Evolutionary conservation across 2,329 filamentous ascomycete species (phyloP).

Genomic region (Plectosphaerella sp.): DNA sequence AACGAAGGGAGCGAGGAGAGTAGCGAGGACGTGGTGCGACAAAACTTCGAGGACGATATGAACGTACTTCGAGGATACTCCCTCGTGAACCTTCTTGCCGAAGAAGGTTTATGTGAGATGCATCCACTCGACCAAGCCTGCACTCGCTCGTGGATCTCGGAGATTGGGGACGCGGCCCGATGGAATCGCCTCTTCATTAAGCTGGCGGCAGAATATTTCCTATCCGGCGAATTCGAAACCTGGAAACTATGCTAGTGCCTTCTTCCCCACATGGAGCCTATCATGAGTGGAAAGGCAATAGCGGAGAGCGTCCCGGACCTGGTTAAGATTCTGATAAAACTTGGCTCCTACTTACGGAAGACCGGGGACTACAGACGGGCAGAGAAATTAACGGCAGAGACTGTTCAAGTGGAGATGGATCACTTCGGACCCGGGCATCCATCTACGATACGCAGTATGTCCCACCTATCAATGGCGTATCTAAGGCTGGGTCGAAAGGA

Average conservation of each 20-base stretch:
- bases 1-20: not conserved
- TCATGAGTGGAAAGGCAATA: not conserved
- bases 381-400: not conserved
- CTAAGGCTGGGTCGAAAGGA: not conserved
- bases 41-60: slow-evolving; percentile 21
- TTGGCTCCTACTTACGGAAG: no score
- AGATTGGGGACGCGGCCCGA: not conserved
- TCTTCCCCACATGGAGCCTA: slow-evolving; percentile 10
- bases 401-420: not conserved
- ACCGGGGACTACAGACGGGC: no score
- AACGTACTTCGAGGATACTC: slow-evolving; percentile 27
- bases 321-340: no score
- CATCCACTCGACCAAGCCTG: slow-evolving; percentile 31
- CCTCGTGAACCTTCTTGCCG: slow-evolving; percentile 21
- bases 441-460: no score
- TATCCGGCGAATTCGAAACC: slow-evolving; percentile 8
- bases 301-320: not conserved
- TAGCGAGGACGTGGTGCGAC: not conserved
- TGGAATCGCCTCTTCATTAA: slow-evolving; percentile 10
- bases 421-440: no score
- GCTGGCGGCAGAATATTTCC: slow-evolving; percentile 7
- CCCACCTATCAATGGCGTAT: no score
- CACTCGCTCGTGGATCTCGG: slow-evolving; percentile 13
- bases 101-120: slow-evolving; percentile 29
- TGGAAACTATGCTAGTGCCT: slow-evolving; percentile 8